Percentiles rank a stretch among this genome's conserved stretches.
Evolutionary conservation across 768 basidiomycete genomes (phyloP).

Genomic region (Pulveroboletus frians): DNA sequence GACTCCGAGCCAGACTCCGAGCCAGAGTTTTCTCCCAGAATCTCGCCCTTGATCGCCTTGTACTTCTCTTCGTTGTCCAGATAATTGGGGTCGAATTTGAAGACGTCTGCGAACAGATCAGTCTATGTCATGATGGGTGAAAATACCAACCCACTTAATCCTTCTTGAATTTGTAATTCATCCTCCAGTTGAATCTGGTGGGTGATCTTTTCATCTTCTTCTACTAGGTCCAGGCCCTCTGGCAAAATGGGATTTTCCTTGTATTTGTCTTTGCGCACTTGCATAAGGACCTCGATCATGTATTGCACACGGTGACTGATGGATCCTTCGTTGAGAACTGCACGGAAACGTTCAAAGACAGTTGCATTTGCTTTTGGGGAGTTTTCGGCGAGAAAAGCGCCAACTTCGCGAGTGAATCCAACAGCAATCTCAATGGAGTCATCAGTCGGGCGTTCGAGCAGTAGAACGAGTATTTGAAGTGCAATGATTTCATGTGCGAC

Average conservation of each 20-base stretch:
- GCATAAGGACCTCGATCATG: slow-evolving; percentile 99
- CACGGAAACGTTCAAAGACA: slow-evolving; percentile 94
- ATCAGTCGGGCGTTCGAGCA: slow-evolving; percentile 92
- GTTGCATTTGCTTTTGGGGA: slow-evolving; percentile 93
- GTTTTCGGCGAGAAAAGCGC: slow-evolving; percentile 89
- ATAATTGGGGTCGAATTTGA: slow-evolving; percentile 89
- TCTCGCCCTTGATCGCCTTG: slow-evolving; percentile 85
- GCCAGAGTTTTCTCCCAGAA: slow-evolving; percentile 83
- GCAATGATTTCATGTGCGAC: slow-evolving; percentile 94
- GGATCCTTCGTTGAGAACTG: slow-evolving; percentile 88
- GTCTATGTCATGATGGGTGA: neutral
- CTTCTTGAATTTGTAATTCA: slow-evolving; percentile 90
- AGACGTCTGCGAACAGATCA: slow-evolving; percentile 62
- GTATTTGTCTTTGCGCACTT: slow-evolving; percentile 97
- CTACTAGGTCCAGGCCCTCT: slow-evolving; percentile 93
- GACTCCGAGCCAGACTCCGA: slow-evolving; percentile 63
- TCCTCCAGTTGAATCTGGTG: slow-evolving; percentile 91
- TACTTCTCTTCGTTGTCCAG: slow-evolving; percentile 93
- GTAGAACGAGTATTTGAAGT: slow-evolving; percentile 91
- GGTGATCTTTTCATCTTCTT: slow-evolving; percentile 97
- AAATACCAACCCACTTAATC: slow-evolving; percentile 65
- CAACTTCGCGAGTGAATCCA: slow-evolving; percentile 95
- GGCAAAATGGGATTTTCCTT: slow-evolving; percentile 96
- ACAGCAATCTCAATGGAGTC: slow-evolving; percentile 99
- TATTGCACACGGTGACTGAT: slow-evolving; percentile 98